Evolutionary conservation across 2,329 filamentous ascomycete genomes (phyloP), one percentile per base, ranked within the genome.

Genomic region (Cladophialophora psammophila): DNA sequence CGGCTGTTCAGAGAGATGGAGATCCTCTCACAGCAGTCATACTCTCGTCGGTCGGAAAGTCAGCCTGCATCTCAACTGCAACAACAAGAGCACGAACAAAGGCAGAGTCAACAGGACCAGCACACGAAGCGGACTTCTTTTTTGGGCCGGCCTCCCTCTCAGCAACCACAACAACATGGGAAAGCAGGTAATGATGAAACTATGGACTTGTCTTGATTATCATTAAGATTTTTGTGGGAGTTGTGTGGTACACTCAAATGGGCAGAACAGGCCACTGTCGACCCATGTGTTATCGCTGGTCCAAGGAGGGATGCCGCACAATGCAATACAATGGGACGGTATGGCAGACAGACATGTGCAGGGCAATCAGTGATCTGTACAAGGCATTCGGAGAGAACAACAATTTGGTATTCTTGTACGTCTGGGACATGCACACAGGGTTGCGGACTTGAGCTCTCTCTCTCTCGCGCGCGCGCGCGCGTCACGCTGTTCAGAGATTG

Each of bases 1-100:
- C 79, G 80, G 69, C 79, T 89, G 7, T 88, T 97, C 75, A 86
- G 87, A 80, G 88, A 91, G 71, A 75, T 91, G 45, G 88, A 92
- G 71, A 75, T 91, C 42, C 77, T 87, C 59, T 81, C 85, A n/a
- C 78, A 83, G 67, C 45, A 50, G 18, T 80, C 84, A 56, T 74
- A 77, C 13, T 55, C 60, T 4, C 66, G 53, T 4, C 66, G 53
- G 35, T 26, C 18, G 6, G 18, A 50, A n/a, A 26, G 3, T 9
- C 45, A 26, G 12, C 45, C 18, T 7, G 45, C 45, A 6, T 26
- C 45, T 50, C 45, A 50, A 50, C 45, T 20, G 45, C 45, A 3
- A 26, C 45, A 3, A 50, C 18, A 20, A 10, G 18, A 26, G 9
- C 12, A 50, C n/a, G 18, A 50, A 20, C 18, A 10, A 12, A n/a